These are phyloP conservation scores for Cladophialophora yegresii DNA, from an alignment of 2,329 filamentous ascomycete genomes.

Conservation along the genomic window DNA sequence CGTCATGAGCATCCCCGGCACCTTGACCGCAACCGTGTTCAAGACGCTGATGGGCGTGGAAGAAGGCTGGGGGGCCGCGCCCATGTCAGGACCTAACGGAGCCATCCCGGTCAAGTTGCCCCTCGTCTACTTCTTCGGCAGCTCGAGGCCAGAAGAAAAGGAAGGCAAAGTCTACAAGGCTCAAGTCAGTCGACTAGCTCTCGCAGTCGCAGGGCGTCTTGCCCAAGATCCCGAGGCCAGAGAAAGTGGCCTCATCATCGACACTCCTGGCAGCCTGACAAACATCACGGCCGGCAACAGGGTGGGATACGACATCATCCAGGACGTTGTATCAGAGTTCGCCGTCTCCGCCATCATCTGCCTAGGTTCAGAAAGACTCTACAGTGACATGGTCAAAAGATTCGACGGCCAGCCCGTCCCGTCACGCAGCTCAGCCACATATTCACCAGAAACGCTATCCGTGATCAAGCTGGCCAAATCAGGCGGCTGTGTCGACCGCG, in stretches of 20 bases:
- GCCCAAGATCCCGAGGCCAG: slow-evolving; percentile 72
- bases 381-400: slow-evolving; percentile 70
- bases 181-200: slow-evolving; percentile 72
- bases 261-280: slow-evolving; percentile 72
- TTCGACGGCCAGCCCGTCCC: slow-evolving; percentile 59
- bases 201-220: slow-evolving; percentile 74
- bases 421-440: slow-evolving; percentile 47
- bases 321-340: slow-evolving; percentile 73
- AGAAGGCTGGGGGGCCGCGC: slow-evolving; percentile 84
- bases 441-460: slow-evolving; percentile 62
- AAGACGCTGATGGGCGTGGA: slow-evolving; percentile 85
- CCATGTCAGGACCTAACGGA: slow-evolving; percentile 79
- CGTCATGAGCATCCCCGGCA: slow-evolving; percentile 75
- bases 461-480: slow-evolving; percentile 81
- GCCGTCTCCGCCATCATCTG: slow-evolving; percentile 79
- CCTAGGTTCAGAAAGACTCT: slow-evolving; percentile 74
- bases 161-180: slow-evolving; percentile 72
- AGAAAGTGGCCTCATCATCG: slow-evolving; percentile 78
- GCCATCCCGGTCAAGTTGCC: slow-evolving; percentile 88
- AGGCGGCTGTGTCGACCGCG: slow-evolving; percentile 77
- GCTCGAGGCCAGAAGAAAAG: slow-evolving; percentile 61
- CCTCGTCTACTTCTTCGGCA: slow-evolving; percentile 83
- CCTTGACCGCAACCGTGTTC: slow-evolving; percentile 81
- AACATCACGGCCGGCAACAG: slow-evolving; percentile 53
- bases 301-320: slow-evolving; percentile 72